Evolutionary conservation across 768 basidiomycete genomes (phyloP).

Genomic region (Kwoniella mangroviensis): DNA sequence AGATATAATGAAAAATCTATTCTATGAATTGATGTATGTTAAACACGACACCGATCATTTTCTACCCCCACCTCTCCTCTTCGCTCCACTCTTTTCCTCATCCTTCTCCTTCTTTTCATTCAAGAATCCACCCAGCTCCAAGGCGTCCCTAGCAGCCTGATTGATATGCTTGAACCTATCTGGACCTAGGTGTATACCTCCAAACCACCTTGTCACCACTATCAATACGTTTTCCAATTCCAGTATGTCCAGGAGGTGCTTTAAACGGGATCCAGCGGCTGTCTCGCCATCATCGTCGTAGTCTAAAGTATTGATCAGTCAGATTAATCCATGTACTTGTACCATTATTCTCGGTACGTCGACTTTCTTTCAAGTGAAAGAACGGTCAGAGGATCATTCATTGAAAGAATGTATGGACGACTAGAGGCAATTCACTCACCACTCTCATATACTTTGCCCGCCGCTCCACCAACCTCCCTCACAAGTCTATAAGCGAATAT

Average conservation of each 20-base stretch:
- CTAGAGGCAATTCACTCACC: constrained; percentile 63
- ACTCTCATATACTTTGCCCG: constrained; percentile 37
- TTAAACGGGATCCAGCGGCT: constrained; percentile 85
- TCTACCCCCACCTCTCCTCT: constrained; percentile 31
- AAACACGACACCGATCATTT: neutral
- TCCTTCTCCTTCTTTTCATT: constrained; percentile 60
- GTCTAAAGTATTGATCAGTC: constrained; percentile 61
- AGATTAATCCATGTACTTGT: too few species aligned
- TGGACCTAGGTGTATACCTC: constrained; percentile 86
- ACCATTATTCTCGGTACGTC: too few species aligned
- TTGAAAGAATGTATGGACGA: too few species aligned
- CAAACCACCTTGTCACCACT: constrained; percentile 90
- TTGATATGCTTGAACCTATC: constrained; percentile 83
- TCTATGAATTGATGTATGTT: too few species aligned
- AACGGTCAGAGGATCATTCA: too few species aligned
- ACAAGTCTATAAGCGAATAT: constrained; percentile 50
- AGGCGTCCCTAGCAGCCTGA: constrained; percentile 87
- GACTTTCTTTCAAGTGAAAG: too few species aligned
- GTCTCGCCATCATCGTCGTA: constrained; percentile 95
- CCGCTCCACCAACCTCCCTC: constrained; percentile 50
- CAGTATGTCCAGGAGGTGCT: constrained; percentile 86
- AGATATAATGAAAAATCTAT: too few species aligned
- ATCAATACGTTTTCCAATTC: constrained; percentile 76
- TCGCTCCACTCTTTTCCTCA: constrained; percentile 60
- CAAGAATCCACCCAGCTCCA: constrained; percentile 85